Evolutionary conservation across 441 rosid species (phyloP).

Genomic region (Eruca vesicaria): DNA sequence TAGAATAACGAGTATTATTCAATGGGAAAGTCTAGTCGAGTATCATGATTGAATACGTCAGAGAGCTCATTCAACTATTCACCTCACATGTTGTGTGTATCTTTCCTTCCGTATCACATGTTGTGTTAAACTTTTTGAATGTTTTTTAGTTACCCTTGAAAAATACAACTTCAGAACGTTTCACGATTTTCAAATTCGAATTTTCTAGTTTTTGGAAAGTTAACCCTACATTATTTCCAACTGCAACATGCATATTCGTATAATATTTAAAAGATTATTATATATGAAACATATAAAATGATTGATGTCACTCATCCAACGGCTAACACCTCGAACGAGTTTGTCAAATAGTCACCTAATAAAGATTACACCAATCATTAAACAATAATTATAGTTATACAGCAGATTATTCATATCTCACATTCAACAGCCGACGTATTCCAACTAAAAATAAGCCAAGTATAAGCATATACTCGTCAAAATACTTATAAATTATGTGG

Average conservation of each 20-base stretch:
- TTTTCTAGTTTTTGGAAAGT: not conserved
- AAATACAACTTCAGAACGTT: not conserved
- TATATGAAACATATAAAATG: not conserved
- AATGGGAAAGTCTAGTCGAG: not conserved
- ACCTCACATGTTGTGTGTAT: slow-evolving; percentile 9
- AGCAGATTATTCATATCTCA: not conserved
- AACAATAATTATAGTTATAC: not conserved
- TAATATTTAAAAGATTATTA: not conserved
- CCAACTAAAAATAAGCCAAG: not conserved
- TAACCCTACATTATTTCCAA: slow-evolving; percentile 21
- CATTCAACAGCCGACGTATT: slow-evolving; percentile 9
- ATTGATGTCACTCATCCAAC: slow-evolving; percentile 29
- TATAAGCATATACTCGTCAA: not conserved
- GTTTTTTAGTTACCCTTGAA: not conserved
- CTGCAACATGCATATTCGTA: slow-evolving; percentile 18
- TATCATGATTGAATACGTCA: not conserved
- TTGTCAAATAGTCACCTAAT: slow-evolving; percentile 20
- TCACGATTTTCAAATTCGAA: not conserved
- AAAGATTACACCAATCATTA: slow-evolving; percentile 16
- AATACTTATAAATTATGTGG: not conserved
- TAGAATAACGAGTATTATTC: not conserved
- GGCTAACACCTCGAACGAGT: slow-evolving; percentile 9
- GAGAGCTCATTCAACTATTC: slow-evolving; percentile 5
- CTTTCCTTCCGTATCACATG: not conserved
- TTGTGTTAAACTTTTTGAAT: not conserved